phyloP scores from a whole-genome alignment of 192 early-diverging fungal genomes.

The Fimicolochytrium jonesii region DNA sequence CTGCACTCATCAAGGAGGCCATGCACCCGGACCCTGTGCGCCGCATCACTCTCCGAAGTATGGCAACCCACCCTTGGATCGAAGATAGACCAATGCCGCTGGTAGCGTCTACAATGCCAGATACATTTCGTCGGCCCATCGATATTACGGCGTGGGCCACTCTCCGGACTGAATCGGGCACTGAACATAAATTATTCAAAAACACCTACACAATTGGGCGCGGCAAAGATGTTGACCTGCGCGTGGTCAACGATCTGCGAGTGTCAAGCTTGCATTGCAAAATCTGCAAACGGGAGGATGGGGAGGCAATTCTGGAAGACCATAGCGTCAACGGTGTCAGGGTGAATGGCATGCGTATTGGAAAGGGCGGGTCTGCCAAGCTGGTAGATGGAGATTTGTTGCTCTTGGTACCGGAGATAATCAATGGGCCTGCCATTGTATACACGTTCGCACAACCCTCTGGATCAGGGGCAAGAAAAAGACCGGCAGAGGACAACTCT shows the following conservation, averaged over 20 bases:
- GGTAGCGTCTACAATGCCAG: no score
- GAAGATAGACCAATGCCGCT: neutral
- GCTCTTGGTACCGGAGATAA: neutral
- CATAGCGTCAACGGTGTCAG: neutral
- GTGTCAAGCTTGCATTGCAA: neutral
- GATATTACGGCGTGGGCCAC: no score
- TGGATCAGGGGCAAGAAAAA: neutral
- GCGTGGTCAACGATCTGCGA: no score
- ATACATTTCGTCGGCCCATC: no score
- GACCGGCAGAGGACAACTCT: neutral
- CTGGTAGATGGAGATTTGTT: neutral
- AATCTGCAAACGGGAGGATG: neutral
- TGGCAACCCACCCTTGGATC: slow-evolving; percentile 29
- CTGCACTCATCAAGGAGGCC: slow-evolving; percentile 11
- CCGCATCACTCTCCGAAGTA: slow-evolving; percentile 18
- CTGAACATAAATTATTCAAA: no score
- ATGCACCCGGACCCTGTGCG: slow-evolving; percentile 21
- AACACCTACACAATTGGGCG: no score
- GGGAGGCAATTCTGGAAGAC: neutral
- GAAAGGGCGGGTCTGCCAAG: neutral
- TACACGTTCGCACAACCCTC: neutral
- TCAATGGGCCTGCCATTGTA: neutral
- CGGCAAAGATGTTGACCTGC: no score
- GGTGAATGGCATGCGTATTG: slow-evolving; percentile 8
- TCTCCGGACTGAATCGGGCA: no score